A percentile compares a stretch with the other conserved stretches of the same genome.
Evolutionary conservation across 768 basidiomycete genomes (phyloP).

Genomic region (Auricularia sp.): DNA sequence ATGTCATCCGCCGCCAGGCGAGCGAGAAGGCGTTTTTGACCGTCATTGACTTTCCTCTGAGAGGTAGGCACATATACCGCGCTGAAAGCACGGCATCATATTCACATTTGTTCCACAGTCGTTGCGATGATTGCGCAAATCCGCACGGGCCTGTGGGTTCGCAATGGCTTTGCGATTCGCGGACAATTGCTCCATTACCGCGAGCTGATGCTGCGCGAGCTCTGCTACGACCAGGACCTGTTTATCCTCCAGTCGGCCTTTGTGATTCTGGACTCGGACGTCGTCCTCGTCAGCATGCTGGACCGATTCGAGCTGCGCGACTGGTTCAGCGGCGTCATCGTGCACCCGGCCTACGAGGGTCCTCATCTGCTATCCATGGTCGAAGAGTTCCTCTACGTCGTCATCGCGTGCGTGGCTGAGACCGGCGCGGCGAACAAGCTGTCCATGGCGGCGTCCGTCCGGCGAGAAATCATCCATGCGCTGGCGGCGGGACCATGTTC

Average conservation of each 20-base stretch:
- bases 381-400: constrained; percentile 80
- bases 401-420: constrained; percentile 83
- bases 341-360: constrained; percentile 54
- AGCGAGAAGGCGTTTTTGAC: constrained; percentile 62
- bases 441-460: constrained; percentile 50
- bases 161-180: constrained; percentile 92
- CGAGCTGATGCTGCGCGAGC: constrained; percentile 89
- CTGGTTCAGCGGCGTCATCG: constrained; percentile 64
- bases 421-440: constrained; percentile 62
- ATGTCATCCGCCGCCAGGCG: constrained; percentile 42
- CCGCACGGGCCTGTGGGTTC: constrained; percentile 90
- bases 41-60: constrained; percentile 77
- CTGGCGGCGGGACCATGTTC: constrained; percentile 80
- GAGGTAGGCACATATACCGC: constrained; percentile 44
- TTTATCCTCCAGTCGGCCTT: constrained; percentile 83
- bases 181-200: constrained; percentile 93
- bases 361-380: constrained; percentile 73
- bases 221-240: constrained; percentile 93
- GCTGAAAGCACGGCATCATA: not conserved
- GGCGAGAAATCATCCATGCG: constrained; percentile 82
- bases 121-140: constrained; percentile 91
- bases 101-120: constrained; percentile 33
- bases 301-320: constrained; percentile 77
- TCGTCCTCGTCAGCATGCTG: constrained; percentile 74
- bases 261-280: constrained; percentile 59